Percentiles rank a stretch among this genome's conserved stretches.
Evolutionary conservation across 2,329 filamentous ascomycete genomes (phyloP).

Genomic region (Calonectria montana): DNA sequence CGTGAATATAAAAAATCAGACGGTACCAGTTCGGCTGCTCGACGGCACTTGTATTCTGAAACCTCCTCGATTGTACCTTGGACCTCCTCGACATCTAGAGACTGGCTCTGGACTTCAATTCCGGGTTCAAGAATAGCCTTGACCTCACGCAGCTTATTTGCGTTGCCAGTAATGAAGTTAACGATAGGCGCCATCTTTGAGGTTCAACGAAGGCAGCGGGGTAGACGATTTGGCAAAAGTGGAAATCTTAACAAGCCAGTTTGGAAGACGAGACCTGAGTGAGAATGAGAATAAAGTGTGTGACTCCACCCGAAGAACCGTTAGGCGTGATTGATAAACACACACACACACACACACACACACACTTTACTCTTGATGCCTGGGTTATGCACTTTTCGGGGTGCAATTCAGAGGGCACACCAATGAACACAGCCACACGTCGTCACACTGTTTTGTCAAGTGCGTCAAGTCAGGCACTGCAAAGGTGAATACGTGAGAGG

Average conservation of each 20-base stretch:
- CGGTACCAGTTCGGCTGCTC: conserved; percentile 80
- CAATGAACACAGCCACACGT: background rate
- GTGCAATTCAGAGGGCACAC: background rate
- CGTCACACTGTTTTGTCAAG: background rate
- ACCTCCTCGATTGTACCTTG: conserved; percentile 95
- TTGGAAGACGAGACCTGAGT: background rate
- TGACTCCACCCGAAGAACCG: background rate
- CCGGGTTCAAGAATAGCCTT: conserved; percentile 83
- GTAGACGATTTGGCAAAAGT: background rate
- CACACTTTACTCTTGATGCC: background rate
- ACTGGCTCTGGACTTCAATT: conserved; percentile 79
- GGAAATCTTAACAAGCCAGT: background rate
- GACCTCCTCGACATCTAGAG: conserved; percentile 86
- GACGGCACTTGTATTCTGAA: conserved; percentile 85
- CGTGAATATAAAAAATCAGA: conserved; percentile 32
- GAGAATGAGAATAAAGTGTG: background rate
- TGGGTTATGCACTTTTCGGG: conserved; percentile 23
- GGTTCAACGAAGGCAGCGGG: background rate
- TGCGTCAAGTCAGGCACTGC: too few relatives aligned
- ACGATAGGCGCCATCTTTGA: conserved; percentile 61
- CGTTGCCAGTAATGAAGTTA: conserved; percentile 97
- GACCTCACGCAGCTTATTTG: conserved; percentile 92
- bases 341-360: background rate
- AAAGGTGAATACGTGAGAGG: too few relatives aligned
- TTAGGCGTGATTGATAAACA: background rate